A percentile compares a stretch with the other conserved stretches of the same genome.
These are phyloP conservation scores for Chalciporus sp. DNA, from an alignment of 1,284 basidiomycete genomes.

Conservation along the genomic window DNA sequence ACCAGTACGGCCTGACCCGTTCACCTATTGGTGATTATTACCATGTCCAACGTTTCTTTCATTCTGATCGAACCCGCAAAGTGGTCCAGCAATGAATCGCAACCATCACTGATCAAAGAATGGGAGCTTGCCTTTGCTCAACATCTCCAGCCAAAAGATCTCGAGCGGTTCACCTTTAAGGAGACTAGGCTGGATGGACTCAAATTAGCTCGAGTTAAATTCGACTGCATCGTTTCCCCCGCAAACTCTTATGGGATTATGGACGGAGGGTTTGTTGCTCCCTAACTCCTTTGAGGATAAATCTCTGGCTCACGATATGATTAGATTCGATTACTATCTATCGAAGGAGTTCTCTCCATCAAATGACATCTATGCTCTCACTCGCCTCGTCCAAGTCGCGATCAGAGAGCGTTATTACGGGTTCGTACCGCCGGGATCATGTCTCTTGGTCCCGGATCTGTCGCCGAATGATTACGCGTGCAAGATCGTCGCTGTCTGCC, in stretches of 20 bases:
- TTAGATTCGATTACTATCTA: neutral
- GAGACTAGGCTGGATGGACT: neutral
- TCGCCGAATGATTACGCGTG: neutral
- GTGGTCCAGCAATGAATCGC: neutral
- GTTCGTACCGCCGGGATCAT: neutral
- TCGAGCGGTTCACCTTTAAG: neutral
- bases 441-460: neutral
- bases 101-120: constrained; percentile 1
- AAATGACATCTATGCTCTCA: neutral
- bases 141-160: constrained; percentile 9
- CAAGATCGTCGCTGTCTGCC: constrained; percentile 17
- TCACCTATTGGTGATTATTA: neutral
- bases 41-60: constrained; percentile 5
- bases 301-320: neutral
- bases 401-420: neutral
- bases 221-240: constrained; percentile 12
- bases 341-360: neutral
- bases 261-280: constrained; percentile 6
- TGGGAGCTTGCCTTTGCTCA: constrained; percentile 4
- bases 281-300: neutral
- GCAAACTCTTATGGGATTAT: constrained; percentile 15
- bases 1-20: no score
- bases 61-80: constrained; percentile 2
- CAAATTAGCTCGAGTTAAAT: neutral
- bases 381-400: neutral